Evolutionary conservation across 2,329 filamentous ascomycete genomes (phyloP), one percentile per base, ranked within the genome.

Genomic region (Tetracladium maxilliforme): DNA sequence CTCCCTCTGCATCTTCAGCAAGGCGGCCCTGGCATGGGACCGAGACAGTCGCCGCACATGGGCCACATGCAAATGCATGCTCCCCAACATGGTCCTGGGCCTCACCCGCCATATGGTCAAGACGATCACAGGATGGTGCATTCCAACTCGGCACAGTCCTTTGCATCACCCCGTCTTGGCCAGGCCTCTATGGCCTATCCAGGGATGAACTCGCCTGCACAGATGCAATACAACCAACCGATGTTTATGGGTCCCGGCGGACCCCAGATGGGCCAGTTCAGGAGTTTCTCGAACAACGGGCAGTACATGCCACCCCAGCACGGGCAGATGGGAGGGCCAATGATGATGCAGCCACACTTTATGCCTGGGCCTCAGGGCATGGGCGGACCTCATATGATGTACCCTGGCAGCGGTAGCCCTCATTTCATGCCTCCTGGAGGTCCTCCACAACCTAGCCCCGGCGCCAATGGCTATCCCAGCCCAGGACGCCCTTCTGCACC

Each of bases 121-220:
- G 86, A 92, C 37, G 79, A 84, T 30, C 81, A 86, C 42, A 71
- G 84, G 25, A 92, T 94, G 80, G 79, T 90, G 54, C 81, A 80
- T 30, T 79, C 75, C 6, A 84, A 76, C 36, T 84, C 80, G 14
- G 74, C 74, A 4, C 83, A 86, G 40, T 82, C 83, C 4, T 90
- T 83, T 47, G 77, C 81, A 7, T 93, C 86, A 10, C 84, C 87
- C 24, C 72, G 84, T 25, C 66, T 84, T 38, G 66, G 71, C 25
- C 76, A 74, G 34, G 64, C 71, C 10, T 70, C 73, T 16, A 69
- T 82, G 47, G 67, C 68, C 4, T 86, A 79, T 86, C 67, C 66
- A 3, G 65, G 69, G 9, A 73, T 81, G 57, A 68, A 66, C 26
- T 73, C 74, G 12, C 72, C 74, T 33, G 66, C 68, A 13, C 74